phyloP scores from a whole-genome alignment of 495 filamentous ascomycete species.

The Cryomyces minteri region DNA sequence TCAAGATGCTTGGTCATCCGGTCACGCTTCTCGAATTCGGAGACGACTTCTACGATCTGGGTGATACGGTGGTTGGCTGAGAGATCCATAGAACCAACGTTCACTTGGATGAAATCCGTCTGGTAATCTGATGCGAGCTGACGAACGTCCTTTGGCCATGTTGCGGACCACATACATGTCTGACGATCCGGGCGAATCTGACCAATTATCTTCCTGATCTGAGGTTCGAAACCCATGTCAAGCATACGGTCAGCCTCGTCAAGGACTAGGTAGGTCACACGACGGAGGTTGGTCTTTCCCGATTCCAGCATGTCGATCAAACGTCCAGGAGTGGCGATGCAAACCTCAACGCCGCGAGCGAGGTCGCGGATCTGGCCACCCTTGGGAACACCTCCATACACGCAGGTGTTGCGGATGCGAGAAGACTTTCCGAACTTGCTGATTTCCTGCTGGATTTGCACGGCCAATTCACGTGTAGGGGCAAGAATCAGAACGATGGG shows the following conservation, averaged over 20 bases:
- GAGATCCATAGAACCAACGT: conserved; percentile 92
- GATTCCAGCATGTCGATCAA: conserved; percentile 97
- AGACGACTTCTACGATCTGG: conserved; percentile 89
- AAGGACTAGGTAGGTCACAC: conserved; percentile 86
- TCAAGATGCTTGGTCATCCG: conserved; percentile 95
- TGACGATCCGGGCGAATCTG: conserved; percentile 98
- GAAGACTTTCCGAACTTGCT: conserved; percentile 97
- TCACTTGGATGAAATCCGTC: conserved; percentile 95
- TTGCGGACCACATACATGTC: conserved; percentile 99
- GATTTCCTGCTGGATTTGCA: conserved; percentile 91
- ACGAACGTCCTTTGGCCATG: conserved; percentile 98
- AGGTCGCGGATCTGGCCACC: conserved; percentile 92
- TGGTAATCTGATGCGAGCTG: conserved; percentile 89
- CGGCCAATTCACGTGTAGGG: conserved; percentile 90
- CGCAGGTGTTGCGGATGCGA: conserved; percentile 95
- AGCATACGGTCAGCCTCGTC: conserved; percentile 84
- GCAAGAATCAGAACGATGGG: conserved; percentile 92
- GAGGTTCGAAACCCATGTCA: conserved; percentile 82
- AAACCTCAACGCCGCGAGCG: conserved; percentile 67
- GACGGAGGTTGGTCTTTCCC: conserved; percentile 93
- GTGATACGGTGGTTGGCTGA: conserved; percentile 97
- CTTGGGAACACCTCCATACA: conserved; percentile 97
- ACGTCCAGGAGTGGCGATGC: conserved; percentile 93
- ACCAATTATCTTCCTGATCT: conserved; percentile 85
- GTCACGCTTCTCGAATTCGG: conserved; percentile 94